Evolutionary conservation across 352 stramenopile species (phyloP), one percentile per base, ranked within the genome.

Genomic region (Phytopythium oedochilum): DNA sequence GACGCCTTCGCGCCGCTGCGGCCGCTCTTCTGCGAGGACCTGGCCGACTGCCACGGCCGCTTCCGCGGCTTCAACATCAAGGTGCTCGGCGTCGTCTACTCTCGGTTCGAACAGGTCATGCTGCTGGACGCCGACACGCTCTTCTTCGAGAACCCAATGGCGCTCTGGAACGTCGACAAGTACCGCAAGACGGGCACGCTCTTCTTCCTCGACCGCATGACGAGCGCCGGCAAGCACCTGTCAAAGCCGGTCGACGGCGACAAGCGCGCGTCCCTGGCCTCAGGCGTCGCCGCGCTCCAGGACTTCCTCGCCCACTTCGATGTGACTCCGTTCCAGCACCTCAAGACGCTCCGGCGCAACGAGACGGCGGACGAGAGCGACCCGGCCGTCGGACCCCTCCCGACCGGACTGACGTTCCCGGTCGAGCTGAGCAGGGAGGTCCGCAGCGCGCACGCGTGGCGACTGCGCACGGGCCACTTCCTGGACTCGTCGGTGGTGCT

Each of bases 51-150:
- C 52, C 66, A 82, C 29, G 57, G 62, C 52, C 60, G 54, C 9
- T 89, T 76, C 60, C 72, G 81, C 5, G 70, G 60, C 38, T 92
- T 88, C 47, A 60, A 67, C 39, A 82, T 92, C 57, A 89, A 89
- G 71, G 55, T 89, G 48, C 45, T 92, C 35, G 60, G 68, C 15
- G 51, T 92, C 3, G 25, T 90, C 8, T 78, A 83, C 53, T 91
- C 83, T 11, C 68, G 59, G 10, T 90, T 93, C 40, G 56, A 78
- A 32, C 72, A 93, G 44, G 56, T 91, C 34, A 88, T 91, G 83
- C 56, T 91, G 23, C 49, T 91, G 26, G 83, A 93, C 66, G 81
- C 81, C 31, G 83, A 93, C 57, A 71, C 71, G 11, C 52, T 89
- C 35, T 75, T 89, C 51, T 75, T 93, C 46, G 66, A 84, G 40